Base-by-base conservation (phyloP, 306 rosid species). In the Mucuna pruriens region DNA sequence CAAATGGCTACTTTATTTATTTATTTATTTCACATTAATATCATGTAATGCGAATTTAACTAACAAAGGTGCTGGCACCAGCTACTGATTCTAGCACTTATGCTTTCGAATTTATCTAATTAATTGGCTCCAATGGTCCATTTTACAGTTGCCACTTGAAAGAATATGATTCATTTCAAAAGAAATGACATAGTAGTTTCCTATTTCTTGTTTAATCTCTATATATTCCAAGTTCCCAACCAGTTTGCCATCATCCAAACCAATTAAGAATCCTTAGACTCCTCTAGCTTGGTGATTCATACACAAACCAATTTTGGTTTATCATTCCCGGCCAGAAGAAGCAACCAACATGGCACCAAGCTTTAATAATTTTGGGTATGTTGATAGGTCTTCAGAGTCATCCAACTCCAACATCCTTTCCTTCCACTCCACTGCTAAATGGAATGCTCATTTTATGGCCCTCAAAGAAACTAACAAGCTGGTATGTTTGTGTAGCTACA, bases 381-480 rank as follows among this genome's bases (percentile, higher is more conserved):
- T 39, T 83, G 71, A 72, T 46, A 64, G 71, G 33, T 76, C 80
- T 78, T 76, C 45, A 71, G 17, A 48, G 9, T 39, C 87, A 23
- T 66, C 85, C 57, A 26, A 63, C 3, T 31, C 69, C 71, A 23
- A 74, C 46, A 62, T 87, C 15, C 79, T 77, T 36, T 34, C 86
- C 58, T 77, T 84, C 62, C 82, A 77, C 48, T 60, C 87, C 46
- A 77, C 69, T 61, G 76, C 79, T 74, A 60, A 68, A 73, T 80
- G 81, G 90, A 84, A 80, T 77, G 85, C 87, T 77, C 85, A 84
- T 65, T 73, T 76, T 39, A 49, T 44, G 65, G 90, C 84, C 45
- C 6, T 44, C 51, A 86, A 77, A 81, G 80, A 77, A 64, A 72
- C 86, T 26, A 40, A 92, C 81, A 94, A 92, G 82, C 88, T 94